phyloP scores from a whole-genome alignment of 2,329 filamentous ascomycete genomes.

The Chalaropsis ovoidea region DNA sequence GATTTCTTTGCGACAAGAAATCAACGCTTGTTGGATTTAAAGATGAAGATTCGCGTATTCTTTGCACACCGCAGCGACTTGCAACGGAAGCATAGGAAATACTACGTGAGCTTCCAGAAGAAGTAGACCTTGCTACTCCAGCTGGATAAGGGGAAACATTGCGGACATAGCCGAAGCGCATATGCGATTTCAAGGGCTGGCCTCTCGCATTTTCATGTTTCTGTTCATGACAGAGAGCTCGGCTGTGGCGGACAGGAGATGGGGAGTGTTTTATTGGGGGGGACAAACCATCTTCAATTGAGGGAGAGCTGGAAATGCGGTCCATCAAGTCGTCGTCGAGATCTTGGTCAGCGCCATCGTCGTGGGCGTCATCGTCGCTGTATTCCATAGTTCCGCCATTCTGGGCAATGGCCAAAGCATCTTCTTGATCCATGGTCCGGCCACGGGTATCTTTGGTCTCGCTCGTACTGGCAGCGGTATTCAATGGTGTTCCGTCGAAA shows the following conservation, averaged over 20 bases:
- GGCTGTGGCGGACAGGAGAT: constrained; percentile 1
- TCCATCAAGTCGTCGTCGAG: constrained; percentile 93
- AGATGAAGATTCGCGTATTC: not conserved
- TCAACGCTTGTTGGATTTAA: constrained; percentile 22
- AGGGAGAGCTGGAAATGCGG: constrained; percentile 96
- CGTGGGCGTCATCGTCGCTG: constrained; percentile 42
- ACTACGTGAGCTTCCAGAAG: not conserved
- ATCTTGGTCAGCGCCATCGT: constrained; percentile 63
- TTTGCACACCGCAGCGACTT: constrained; percentile 19
- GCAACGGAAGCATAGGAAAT: constrained; percentile 16
- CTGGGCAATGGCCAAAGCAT: constrained; percentile 50
- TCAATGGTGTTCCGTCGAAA: constrained; percentile 32
- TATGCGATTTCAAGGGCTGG: not conserved
- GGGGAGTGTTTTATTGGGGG: constrained; percentile 29
- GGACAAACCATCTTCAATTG: constrained; percentile 97
- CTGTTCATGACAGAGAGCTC: not conserved
- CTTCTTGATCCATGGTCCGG: constrained; percentile 41
- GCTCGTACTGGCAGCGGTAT: constrained; percentile 22
- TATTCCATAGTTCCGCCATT: constrained; percentile 38
- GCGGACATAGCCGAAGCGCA: not conserved
- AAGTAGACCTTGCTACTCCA: not conserved
- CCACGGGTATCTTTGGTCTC: constrained; percentile 33
- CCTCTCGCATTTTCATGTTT: not conserved
- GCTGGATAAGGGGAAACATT: not conserved
- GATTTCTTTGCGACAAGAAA: constrained; percentile 14